These are phyloP conservation scores for Kluyveromyces nonfermentans DNA, from an alignment of 805 yeast species.

Conservation along the genomic window DNA sequence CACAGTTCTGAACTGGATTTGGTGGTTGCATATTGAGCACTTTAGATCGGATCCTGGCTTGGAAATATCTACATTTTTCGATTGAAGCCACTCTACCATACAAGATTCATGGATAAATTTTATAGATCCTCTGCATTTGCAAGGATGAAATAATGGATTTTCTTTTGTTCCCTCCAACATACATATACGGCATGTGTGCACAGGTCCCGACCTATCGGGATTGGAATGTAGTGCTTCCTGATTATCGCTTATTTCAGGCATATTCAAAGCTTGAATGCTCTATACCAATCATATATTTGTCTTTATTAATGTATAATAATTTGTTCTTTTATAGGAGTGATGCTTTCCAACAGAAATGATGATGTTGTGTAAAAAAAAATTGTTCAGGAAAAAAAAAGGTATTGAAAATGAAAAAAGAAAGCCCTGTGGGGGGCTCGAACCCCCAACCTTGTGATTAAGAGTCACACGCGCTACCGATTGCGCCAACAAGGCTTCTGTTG, in stretches of 20 bases:
- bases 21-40: conserved; percentile 84
- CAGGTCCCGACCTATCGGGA: neutral
- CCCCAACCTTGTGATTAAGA: conserved; percentile 31
- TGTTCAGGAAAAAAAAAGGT: no score
- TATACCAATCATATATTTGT: neutral
- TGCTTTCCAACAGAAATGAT: neutral
- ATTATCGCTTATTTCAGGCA: neutral
- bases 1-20: conserved; percentile 57
- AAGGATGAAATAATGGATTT: conserved; percentile 83
- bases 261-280: neutral
- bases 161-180: conserved; percentile 77
- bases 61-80: conserved; percentile 25
- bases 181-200: conserved; percentile 74
- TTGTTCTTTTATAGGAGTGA: no score
- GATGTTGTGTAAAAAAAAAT: neutral
- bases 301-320: neutral
- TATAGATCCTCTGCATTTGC: conserved; percentile 90
- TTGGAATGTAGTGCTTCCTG: neutral
- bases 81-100: conserved; percentile 71
- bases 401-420: conserved; percentile 15
- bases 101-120: conserved; percentile 91
- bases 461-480: conserved; percentile 31
- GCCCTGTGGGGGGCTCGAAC: conserved; percentile 32
- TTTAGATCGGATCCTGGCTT: conserved; percentile 40
- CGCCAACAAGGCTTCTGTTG: conserved; percentile 26